Conservation (phyloP, 2,329 filamentous ascomycete genomes). For the Ophiostoma sp. region DNA sequence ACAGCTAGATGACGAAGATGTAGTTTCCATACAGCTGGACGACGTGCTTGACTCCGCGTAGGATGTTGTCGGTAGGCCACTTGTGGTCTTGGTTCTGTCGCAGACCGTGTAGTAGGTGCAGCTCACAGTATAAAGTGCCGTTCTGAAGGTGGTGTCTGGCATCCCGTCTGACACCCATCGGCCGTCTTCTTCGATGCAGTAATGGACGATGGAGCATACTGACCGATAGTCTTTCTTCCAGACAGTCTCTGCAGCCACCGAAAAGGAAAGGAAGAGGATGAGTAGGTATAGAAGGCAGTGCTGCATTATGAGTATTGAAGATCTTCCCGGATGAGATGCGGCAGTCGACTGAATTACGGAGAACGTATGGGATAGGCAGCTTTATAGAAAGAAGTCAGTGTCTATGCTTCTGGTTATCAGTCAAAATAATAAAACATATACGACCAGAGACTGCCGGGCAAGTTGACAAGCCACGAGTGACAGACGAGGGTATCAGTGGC, state of each 20-base stretch:
- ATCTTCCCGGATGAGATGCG: no score
- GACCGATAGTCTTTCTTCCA: not conserved
- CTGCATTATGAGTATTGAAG: not conserved
- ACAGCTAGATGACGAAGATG: not conserved
- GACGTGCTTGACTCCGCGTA: not conserved
- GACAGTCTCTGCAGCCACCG: not conserved
- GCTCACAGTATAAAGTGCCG: not conserved
- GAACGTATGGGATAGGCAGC: not conserved
- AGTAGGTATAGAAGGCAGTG: not conserved
- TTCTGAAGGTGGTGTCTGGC: not conserved
- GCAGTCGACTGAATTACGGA: no score
- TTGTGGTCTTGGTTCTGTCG: not conserved
- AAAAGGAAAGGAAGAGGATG: not conserved
- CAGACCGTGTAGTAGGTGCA: conserved; percentile 2
- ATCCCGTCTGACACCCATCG: not conserved
- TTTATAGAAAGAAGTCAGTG: not conserved
- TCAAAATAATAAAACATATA: not conserved
- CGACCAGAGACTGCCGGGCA: not conserved
- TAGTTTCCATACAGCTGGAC: not conserved
- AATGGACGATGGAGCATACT: not conserved
- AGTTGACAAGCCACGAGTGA: no score
- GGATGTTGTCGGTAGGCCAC: not conserved
- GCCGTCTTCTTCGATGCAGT: not conserved
- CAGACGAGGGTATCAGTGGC: not conserved
- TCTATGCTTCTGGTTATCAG: no score